Conservation (phyloP, 192 early-diverging fungal species). For the Entrophospora sp. region DNA sequence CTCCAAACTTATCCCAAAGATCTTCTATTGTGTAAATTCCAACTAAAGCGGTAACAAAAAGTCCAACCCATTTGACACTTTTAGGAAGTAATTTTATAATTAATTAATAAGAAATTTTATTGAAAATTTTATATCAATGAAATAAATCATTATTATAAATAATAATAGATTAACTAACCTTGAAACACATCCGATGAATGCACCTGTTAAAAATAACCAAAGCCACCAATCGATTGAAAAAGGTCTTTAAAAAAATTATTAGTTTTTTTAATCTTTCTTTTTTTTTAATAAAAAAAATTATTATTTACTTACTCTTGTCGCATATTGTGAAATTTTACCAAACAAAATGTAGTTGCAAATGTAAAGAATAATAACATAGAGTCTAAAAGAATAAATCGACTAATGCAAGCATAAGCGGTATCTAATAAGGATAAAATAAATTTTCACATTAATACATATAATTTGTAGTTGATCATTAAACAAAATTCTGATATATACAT, state of each 20-base stretch:
- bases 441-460: too few species aligned
- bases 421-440: conserved; percentile 33
- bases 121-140: too few species aligned
- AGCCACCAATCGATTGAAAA: conserved; percentile 85
- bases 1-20: conserved; percentile 82
- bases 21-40: conserved; percentile 90
- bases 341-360: conserved; percentile 49
- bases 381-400: conserved; percentile 90
- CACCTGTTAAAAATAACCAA: conserved; percentile 80
- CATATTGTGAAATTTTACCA: conserved; percentile 69
- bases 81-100: too few species aligned
- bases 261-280: too few species aligned
- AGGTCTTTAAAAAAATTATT: conserved; percentile 35
- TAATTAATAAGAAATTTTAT: too few species aligned
- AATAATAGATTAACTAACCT: conserved; percentile 36
- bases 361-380: conserved; percentile 94
- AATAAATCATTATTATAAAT: too few species aligned
- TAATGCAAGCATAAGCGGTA: conserved; percentile 66
- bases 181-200: conserved; percentile 76
- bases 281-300: too few species aligned
- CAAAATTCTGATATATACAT: too few species aligned
- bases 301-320: conserved; percentile 42
- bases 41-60: conserved; percentile 84
- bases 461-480: too few species aligned
- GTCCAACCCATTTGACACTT: conserved; percentile 96